Conservation (phyloP, 352 stramenopile genomes). For the Globisporangium perplexum region DNA sequence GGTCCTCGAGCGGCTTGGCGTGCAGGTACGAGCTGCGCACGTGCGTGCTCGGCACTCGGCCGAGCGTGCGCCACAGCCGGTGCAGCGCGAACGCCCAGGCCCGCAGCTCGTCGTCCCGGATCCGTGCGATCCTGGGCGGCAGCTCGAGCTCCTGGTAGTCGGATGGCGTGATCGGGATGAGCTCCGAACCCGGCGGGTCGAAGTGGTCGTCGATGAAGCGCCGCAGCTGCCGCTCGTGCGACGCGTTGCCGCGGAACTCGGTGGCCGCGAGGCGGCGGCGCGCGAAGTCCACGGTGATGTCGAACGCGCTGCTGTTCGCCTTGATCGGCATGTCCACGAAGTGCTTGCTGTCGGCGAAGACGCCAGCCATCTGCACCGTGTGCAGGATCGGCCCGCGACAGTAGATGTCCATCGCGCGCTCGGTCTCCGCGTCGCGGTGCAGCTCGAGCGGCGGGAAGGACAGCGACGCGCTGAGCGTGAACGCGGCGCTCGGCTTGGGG, state of each 20-base stretch:
- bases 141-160: slow-evolving; percentile 52
- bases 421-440: slow-evolving; percentile 33
- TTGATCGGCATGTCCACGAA: slow-evolving; percentile 94
- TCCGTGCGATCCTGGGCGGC: slow-evolving; percentile 49
- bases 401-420: slow-evolving; percentile 73
- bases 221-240: slow-evolving; percentile 38
- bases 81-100: slow-evolving; percentile 72
- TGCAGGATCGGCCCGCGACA: slow-evolving; percentile 61
- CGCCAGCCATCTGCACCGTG: slow-evolving; percentile 56
- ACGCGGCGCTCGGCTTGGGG: neutral
- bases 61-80: slow-evolving; percentile 68
- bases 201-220: slow-evolving; percentile 83
- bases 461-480: neutral
- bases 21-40: slow-evolving; percentile 56
- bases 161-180: slow-evolving; percentile 61
- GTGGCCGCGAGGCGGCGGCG: slow-evolving; percentile 45
- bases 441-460: slow-evolving; percentile 17
- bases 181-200: slow-evolving; percentile 64
- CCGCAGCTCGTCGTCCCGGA: slow-evolving; percentile 40
- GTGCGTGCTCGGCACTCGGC: slow-evolving; percentile 40
- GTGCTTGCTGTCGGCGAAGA: slow-evolving; percentile 90
- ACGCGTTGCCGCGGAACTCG: slow-evolving; percentile 22
- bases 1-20: slow-evolving; percentile 33
- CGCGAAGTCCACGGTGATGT: slow-evolving; percentile 71
- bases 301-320: slow-evolving; percentile 56